These are phyloP conservation scores for Pinus albicaulis DNA, from an alignment of 75 land plant species.

Conservation along the genomic window DNA sequence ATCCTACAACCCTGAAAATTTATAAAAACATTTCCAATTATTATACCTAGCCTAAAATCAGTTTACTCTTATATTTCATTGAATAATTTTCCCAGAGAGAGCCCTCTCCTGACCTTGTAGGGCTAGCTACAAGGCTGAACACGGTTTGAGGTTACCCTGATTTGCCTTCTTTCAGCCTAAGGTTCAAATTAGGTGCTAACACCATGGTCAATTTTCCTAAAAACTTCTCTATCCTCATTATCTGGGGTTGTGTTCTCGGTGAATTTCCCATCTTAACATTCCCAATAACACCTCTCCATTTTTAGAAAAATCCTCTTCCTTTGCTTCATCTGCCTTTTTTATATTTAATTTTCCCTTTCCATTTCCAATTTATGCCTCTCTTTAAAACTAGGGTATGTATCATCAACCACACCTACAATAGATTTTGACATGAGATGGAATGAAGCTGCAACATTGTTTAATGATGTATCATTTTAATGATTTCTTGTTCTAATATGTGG, in stretches of 20 bases:
- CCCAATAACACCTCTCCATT: slow-evolving; percentile 7
- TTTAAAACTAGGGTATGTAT: slow-evolving; percentile 92
- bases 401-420: slow-evolving; percentile 68
- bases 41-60: too few relatives aligned
- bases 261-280: not conserved
- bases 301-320: slow-evolving; percentile 49
- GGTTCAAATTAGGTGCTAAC: too few relatives aligned
- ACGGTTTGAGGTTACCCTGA: too few relatives aligned
- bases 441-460: slow-evolving; percentile 67
- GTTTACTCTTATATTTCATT: too few relatives aligned
- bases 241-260: not conserved
- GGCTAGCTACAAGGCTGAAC: too few relatives aligned
- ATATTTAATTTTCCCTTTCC: slow-evolving; percentile 84
- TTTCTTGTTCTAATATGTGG: slow-evolving; percentile 37
- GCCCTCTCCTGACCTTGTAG: too few relatives aligned
- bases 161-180: too few relatives aligned
- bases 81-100: too few relatives aligned
- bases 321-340: slow-evolving; percentile 78
- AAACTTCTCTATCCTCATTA: slow-evolving; percentile 15
- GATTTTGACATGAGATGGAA: slow-evolving; percentile 92
- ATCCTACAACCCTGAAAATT: too few relatives aligned
- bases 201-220: slow-evolving; percentile 17
- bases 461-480: slow-evolving; percentile 37
- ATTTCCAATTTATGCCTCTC: slow-evolving; percentile 91
- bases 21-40: too few relatives aligned